These are phyloP conservation scores for Pyrenophora graminea DNA, from an alignment of 2,329 filamentous ascomycete species.

Conservation along the genomic window DNA sequence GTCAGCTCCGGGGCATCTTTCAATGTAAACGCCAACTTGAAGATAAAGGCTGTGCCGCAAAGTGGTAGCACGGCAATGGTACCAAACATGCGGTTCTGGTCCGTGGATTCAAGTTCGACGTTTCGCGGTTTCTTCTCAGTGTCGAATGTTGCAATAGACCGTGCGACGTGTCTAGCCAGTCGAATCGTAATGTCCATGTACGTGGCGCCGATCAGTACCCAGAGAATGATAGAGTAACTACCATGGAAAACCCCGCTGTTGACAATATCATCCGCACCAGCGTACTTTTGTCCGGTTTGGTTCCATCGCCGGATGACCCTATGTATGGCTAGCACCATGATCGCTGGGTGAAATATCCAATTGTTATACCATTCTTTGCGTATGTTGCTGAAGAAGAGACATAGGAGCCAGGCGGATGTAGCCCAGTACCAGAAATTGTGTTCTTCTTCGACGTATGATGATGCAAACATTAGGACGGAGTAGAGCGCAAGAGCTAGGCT, in stretches of 20 bases:
- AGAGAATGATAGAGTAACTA: constrained; percentile 64
- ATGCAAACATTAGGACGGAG: constrained; percentile 92
- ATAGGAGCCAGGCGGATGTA: constrained; percentile 68
- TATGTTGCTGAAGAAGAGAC: constrained; percentile 50
- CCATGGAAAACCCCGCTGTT: constrained; percentile 59
- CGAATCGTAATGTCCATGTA: constrained; percentile 65
- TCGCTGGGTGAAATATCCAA: constrained; percentile 38
- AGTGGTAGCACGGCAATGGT: constrained; percentile 46
- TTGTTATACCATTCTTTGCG: constrained; percentile 34
- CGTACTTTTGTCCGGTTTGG: constrained; percentile 94
- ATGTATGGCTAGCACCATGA: constrained; percentile 63
- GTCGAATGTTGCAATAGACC: constrained; percentile 33
- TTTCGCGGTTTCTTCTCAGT: constrained; percentile 12
- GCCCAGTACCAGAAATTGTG: constrained; percentile 99
- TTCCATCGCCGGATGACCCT: constrained; percentile 83
- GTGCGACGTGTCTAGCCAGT: constrained; percentile 45
- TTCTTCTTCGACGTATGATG: constrained; percentile 96
- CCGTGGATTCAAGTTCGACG: constrained; percentile 29
- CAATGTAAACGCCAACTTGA: constrained; percentile 87
- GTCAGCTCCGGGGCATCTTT: constrained; percentile 84
- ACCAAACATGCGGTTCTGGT: constrained; percentile 38
- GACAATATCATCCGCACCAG: constrained; percentile 86
- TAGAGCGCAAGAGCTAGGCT: constrained; percentile 57
- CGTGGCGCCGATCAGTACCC: constrained; percentile 70
- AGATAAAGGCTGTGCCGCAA: constrained; percentile 67